Evolutionary conservation across 306 rosid genomes (phyloP), one percentile per base, ranked within the genome.

Genomic region (Prunus davidiana): DNA sequence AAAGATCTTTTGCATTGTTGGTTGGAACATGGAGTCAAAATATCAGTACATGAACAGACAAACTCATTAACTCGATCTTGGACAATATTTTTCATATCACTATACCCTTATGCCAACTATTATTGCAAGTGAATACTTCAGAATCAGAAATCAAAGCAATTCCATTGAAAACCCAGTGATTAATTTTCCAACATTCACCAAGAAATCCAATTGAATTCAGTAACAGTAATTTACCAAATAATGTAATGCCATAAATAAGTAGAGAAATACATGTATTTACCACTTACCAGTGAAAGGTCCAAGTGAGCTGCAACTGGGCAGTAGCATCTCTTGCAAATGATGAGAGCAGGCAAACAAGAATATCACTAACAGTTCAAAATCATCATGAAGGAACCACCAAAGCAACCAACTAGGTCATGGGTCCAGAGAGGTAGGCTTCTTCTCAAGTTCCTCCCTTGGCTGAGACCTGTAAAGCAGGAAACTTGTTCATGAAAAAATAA

Each of bases 391-490:
- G 45, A 76, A 74, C 65, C 77, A 64, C 78, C 71, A 61, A 71
- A 64, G 80, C 56, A 71, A 61, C 76, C 79, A 72, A 66, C 76
- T 74, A 55, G 84, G 72, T 74, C 75, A 74, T 82, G 87, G 78
- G 82, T 71, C 82, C 77, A 60, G 66, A 79, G 55, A 24, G 73
- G 69, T 76, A 75, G 71, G 79, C 72, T 51, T 80, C 74, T 65
- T 19, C 75, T 51, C 66, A 61, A 71, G 69, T 49, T 79, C 80
- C 76, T 74, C 79, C 83, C 83, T 73, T 72, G 22, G 74, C 25
- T 75, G 79, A 73, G 83, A 88, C 80, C 82, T 81, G 86, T 68
- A 83, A 89, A 88, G 86, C 61, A 72, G 78, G 73, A 84, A 77
- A 20, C 46, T 7, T 85, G 80, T 80, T 77, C 78, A 67, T 64